Base-by-base conservation (phyloP, 106 monocot genomes). In the Dendrobium huoshanense region DNA sequence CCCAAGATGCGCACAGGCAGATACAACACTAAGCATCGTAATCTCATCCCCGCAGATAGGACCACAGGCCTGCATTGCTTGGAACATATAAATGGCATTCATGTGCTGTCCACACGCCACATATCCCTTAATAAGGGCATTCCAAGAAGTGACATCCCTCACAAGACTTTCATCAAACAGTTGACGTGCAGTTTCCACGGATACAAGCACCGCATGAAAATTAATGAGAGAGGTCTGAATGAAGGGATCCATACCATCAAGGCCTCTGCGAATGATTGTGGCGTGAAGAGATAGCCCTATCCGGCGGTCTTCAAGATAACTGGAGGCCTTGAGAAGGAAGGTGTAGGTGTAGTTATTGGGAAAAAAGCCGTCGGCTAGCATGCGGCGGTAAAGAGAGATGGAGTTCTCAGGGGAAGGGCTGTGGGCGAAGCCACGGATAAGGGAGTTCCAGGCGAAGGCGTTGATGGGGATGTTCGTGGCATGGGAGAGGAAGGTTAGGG, bases 311-410 rank as follows among this genome's bases (percentile, higher is more conserved):
- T 20, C 4, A 5, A 89, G 31, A 44, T 72, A 80, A 41, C 88
- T 9, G 80, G 77, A 88, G 55, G 90, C 88, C 45, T 85, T 89
- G 77, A 90, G 88, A 43, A 85, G 45, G 29, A 90, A 90, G 3
- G 93, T 88, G 85, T 42, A 93, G 45, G 90, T 91, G 85, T 93
- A 89, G 55, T 90, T 90, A 82, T 93, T 91, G 22, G 93, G 93
- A 15, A 10, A 49, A 77, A 48, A 81, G 27, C 59, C 80, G 1
- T 58, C 10, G 27, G 67, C 58, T 2, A 88, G 87, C 88, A 90
- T 90, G 31, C 44, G 79, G 59, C 76, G 78, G 74, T 78, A 90
- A 29, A 87, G 70, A 44, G 33, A 3, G 49, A 93, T 15, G 55
- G 93, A 75, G 7, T 80, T 64, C 0, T 16, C 15, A 6, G 90